These are phyloP conservation scores for Boletus tomentosulus DNA, from an alignment of 768 basidiomycete genomes.

Conservation along the genomic window DNA sequence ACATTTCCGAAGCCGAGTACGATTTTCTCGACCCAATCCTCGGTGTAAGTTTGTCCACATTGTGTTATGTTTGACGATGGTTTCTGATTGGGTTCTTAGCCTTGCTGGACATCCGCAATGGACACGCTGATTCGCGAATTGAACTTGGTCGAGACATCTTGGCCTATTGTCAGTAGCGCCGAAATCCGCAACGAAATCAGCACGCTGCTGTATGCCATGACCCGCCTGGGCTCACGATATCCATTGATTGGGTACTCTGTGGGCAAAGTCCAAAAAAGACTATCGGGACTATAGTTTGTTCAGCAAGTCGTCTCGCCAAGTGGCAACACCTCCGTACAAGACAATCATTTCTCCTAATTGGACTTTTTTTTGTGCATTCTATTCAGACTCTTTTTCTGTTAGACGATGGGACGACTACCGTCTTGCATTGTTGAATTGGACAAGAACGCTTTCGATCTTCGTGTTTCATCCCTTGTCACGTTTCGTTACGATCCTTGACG, in stretches of 20 bases:
- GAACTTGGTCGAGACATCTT: conserved; percentile 57
- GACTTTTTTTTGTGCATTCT: conserved; percentile 12
- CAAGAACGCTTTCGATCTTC: conserved; percentile 3
- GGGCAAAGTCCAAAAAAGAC: conserved; percentile 30
- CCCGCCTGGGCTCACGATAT: conserved; percentile 52
- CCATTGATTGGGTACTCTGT: conserved; percentile 46
- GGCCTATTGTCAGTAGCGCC: conserved; percentile 53
- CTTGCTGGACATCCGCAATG: conserved; percentile 68
- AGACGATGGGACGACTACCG: conserved; percentile 1
- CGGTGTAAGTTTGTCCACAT: conserved; percentile 47
- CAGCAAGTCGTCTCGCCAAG: not conserved
- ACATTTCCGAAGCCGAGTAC: conserved; percentile 60
- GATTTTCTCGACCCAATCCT: conserved; percentile 75
- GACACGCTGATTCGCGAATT: conserved; percentile 66
- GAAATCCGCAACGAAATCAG: conserved; percentile 62
- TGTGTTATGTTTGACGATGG: not conserved
- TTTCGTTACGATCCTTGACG: conserved; percentile 23
- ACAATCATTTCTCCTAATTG: not conserved
- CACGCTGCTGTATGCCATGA: conserved; percentile 61
- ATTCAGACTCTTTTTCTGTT: conserved; percentile 1
- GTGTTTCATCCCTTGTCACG: conserved; percentile 13
- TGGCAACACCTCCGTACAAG: not conserved
- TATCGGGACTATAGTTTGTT: conserved; percentile 23
- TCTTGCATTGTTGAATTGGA: not conserved
- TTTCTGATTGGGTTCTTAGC: conserved; percentile 34